Percentiles rank a stretch among this genome's conserved stretches.
Conservation (phyloP, 805 yeast genomes). For the Metschnikowia lunata region DNA sequence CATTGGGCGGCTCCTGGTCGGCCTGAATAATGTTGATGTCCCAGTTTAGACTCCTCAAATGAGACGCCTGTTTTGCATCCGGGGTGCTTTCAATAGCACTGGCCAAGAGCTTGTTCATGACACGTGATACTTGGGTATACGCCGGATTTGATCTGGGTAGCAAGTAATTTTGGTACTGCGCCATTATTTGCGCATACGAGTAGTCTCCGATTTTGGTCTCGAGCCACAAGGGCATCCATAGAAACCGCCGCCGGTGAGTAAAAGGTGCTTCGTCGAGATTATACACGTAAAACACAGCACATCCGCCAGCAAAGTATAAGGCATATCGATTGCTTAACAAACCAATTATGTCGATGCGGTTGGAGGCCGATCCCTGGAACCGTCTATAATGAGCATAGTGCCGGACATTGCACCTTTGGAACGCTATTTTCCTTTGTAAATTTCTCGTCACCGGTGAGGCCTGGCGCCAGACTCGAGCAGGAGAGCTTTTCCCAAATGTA, state of each 20-base stretch:
- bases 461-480: too few species aligned
- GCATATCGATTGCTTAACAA: slow-evolving; percentile 23
- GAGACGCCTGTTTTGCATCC: slow-evolving; percentile 33
- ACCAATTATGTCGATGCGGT: slow-evolving; percentile 7
- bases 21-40: slow-evolving; percentile 63
- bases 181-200: slow-evolving; percentile 57
- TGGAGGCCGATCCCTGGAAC: slow-evolving; percentile 11
- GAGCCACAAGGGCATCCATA: slow-evolving; percentile 63
- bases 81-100: slow-evolving; percentile 42
- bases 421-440: too few species aligned
- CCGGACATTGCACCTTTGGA: not conserved
- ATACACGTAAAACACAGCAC: slow-evolving; percentile 21
- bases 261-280: slow-evolving; percentile 78
- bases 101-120: slow-evolving; percentile 62
- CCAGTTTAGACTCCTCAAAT: slow-evolving; percentile 56
- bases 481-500: too few species aligned
- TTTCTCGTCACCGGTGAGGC: too few species aligned
- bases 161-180: slow-evolving; percentile 48
- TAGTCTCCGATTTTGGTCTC: slow-evolving; percentile 61
- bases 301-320: slow-evolving; percentile 29
- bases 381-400: slow-evolving; percentile 18
- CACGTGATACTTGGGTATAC: slow-evolving; percentile 47
- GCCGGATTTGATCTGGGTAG: slow-evolving; percentile 63
- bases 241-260: slow-evolving; percentile 64
- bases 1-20: slow-evolving; percentile 80